phyloP scores from a whole-genome alignment of 345 rosid species.

The Eucalyptus sp. region DNA sequence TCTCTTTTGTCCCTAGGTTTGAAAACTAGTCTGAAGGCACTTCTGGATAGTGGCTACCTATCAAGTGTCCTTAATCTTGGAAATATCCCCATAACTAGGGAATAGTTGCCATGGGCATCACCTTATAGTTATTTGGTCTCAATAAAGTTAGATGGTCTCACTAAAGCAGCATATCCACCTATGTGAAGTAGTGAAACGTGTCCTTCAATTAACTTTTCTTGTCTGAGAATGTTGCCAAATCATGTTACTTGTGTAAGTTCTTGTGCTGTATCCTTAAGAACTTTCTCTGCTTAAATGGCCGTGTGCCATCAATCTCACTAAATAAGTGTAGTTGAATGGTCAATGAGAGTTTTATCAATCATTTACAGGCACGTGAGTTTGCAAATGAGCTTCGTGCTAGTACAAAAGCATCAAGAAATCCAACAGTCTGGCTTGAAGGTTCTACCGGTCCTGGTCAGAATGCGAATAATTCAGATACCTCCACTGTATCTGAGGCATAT shows the following conservation, averaged over 20 bases:
- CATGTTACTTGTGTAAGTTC: neutral
- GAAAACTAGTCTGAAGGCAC: neutral
- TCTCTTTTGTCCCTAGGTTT: neutral
- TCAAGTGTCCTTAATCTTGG: neutral
- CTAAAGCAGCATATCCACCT: neutral
- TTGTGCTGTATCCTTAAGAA: neutral
- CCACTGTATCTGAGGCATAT: slow-evolving; percentile 94
- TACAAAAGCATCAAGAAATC: slow-evolving; percentile 91
- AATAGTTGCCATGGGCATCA: neutral
- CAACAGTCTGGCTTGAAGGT: slow-evolving; percentile 96
- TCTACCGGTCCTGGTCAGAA: slow-evolving; percentile 71
- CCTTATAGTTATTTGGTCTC: neutral
- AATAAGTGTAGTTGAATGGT: neutral
- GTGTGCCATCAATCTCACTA: neutral
- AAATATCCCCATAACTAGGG: neutral
- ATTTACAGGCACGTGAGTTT: slow-evolving; percentile 91
- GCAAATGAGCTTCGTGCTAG: slow-evolving; percentile 99
- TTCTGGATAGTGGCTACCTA: neutral
- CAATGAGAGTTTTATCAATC: neutral
- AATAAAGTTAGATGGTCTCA: neutral
- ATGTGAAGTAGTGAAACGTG: neutral
- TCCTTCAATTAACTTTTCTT: neutral
- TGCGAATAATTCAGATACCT: slow-evolving; percentile 60
- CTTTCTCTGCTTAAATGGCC: neutral
- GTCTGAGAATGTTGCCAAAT: neutral